These are phyloP conservation scores for Neopestalotiopsis sp. DNA, from an alignment of 2,329 filamentous ascomycete species.

Conservation along the genomic window DNA sequence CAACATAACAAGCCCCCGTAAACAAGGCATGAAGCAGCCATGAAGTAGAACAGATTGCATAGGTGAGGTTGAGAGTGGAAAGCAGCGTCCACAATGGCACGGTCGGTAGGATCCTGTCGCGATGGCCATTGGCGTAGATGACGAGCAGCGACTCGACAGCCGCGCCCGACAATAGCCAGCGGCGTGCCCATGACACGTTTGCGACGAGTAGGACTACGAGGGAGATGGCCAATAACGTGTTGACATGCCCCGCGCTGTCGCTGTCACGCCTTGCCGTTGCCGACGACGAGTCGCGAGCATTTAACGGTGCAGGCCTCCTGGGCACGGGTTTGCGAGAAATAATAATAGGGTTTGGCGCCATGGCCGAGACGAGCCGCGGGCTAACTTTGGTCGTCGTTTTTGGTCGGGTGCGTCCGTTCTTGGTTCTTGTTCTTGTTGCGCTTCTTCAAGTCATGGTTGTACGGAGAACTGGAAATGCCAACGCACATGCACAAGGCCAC, in stretches of 20 bases:
- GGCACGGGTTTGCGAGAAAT: slow-evolving; percentile 21
- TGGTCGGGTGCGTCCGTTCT: neutral
- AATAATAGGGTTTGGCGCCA: slow-evolving; percentile 15
- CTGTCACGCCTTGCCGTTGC: neutral
- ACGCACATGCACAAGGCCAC: too few species aligned
- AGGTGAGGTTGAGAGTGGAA: slow-evolving; percentile 49
- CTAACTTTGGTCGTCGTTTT: neutral
- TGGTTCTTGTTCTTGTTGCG: too few species aligned
- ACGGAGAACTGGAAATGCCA: too few species aligned
- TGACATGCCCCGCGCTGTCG: neutral
- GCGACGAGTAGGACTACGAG: slow-evolving; percentile 1
- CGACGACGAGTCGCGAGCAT: neutral
- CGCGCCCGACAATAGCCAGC: slow-evolving; percentile 12
- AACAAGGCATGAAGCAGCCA: slow-evolving; percentile 56
- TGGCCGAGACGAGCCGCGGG: neutral
- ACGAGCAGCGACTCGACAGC: slow-evolving; percentile 25
- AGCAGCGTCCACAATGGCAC: slow-evolving; percentile 53
- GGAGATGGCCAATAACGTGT: neutral
- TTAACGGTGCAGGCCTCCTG: neutral
- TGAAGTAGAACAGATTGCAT: slow-evolving; percentile 53
- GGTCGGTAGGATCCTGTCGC: slow-evolving; percentile 44
- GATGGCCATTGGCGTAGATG: slow-evolving; percentile 38
- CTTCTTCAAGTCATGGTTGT: too few species aligned
- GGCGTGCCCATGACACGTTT: slow-evolving; percentile 12
- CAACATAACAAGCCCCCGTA: slow-evolving; percentile 44